A percentile compares a stretch with the other conserved stretches of the same genome.
These are phyloP conservation scores for Trypanosoma congolense DNA, from an alignment of 208 protist species.

Conservation along the genomic window DNA sequence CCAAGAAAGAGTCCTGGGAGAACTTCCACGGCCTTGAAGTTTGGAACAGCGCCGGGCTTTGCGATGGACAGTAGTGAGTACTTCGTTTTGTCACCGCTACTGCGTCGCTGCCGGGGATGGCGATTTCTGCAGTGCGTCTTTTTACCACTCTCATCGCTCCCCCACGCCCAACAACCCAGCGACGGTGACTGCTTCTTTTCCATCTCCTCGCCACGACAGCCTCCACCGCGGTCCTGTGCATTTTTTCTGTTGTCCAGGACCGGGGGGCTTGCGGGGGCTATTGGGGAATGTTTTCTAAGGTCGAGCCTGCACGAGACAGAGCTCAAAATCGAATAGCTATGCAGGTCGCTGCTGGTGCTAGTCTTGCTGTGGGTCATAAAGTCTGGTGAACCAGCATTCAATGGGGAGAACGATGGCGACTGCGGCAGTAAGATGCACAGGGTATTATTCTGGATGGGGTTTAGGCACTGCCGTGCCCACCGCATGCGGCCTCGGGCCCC, in stretches of 20 bases:
- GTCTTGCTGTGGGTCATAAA: not conserved
- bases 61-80: too few species aligned
- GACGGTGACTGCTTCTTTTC: too few species aligned
- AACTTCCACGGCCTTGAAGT: constrained; percentile 54
- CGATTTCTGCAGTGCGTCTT: too few species aligned
- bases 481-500: too few species aligned
- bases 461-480: not conserved
- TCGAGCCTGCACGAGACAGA: not conserved
- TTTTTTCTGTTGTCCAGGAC: too few species aligned
- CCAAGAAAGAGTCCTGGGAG: constrained; percentile 68
- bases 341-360: not conserved
- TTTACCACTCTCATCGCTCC: too few species aligned
- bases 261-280: not conserved
- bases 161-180: too few species aligned
- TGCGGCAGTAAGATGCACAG: constrained; percentile 3
- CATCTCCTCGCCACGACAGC: too few species aligned
- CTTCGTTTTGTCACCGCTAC: too few species aligned
- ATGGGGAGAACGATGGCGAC: not conserved
- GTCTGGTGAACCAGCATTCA: not conserved
- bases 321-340: not conserved
- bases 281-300: not conserved
- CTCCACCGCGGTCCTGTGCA: too few species aligned
- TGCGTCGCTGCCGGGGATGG: too few species aligned
- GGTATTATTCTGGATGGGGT: not conserved
- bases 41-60: not conserved